A percentile compares a stretch with the other conserved stretches of the same genome.
Conservation (phyloP, 108 stramenopile genomes). For the Craspedostauros australis region DNA sequence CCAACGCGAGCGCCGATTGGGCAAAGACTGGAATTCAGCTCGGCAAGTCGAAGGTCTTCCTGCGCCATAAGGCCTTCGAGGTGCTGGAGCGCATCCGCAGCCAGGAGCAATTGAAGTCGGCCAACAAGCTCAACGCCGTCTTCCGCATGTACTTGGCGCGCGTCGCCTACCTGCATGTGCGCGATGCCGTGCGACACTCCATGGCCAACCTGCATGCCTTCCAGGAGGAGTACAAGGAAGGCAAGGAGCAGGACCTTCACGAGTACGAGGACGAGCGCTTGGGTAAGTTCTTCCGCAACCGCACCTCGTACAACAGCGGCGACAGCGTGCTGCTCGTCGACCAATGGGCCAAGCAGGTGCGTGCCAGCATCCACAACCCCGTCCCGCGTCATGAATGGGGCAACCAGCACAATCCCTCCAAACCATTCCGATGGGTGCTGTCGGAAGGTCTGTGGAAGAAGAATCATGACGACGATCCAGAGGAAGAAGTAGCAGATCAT, state of each 20-base stretch:
- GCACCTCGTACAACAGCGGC: background rate
- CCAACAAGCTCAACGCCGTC: slow-evolving; percentile 45
- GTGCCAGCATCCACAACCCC: slow-evolving; percentile 47
- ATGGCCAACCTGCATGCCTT: slow-evolving; percentile 24
- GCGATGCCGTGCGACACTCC: slow-evolving; percentile 35
- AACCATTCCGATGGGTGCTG: slow-evolving; percentile 42
- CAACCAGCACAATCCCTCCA: slow-evolving; percentile 18
- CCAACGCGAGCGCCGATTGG: slow-evolving; percentile 28
- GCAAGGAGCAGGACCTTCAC: slow-evolving; percentile 15
- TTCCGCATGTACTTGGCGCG: slow-evolving; percentile 51
- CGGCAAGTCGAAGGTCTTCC: slow-evolving; percentile 87
- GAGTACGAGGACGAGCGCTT: slow-evolving; percentile 3
- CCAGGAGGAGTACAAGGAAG: slow-evolving; percentile 32
- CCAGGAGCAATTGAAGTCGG: slow-evolving; percentile 28
- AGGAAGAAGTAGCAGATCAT: no score
- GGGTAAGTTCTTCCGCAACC: background rate
- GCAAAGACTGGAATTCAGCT: slow-evolving; percentile 75
- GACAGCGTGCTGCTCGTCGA: slow-evolving; percentile 25
- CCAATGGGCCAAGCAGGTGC: slow-evolving; percentile 30
- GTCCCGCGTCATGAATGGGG: slow-evolving; percentile 40
- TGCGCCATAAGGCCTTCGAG: slow-evolving; percentile 72
- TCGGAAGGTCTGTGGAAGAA: slow-evolving; percentile 52
- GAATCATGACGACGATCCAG: slow-evolving; percentile 18
- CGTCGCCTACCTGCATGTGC: slow-evolving; percentile 36
- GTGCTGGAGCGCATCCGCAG: slow-evolving; percentile 60